Base-by-base conservation (phyloP, 352 stramenopile species). In the Globisporangium nodosum region DNA sequence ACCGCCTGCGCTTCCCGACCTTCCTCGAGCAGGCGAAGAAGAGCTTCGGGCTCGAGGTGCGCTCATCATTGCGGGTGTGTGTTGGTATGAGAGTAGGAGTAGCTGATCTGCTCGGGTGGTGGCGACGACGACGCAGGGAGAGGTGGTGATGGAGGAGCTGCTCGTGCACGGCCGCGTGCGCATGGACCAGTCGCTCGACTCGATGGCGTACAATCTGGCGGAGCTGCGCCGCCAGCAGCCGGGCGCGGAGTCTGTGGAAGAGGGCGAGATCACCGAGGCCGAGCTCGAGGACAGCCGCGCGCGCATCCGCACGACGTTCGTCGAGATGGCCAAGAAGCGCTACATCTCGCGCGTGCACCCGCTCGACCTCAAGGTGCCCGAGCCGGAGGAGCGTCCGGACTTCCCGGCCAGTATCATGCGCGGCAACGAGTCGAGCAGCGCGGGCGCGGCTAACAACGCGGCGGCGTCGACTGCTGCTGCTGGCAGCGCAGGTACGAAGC, bases 71-170 rank as follows among this genome's bases (percentile, higher is more conserved):
- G 37, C 12, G 35, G 35, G 11, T 42, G 35, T 12, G 35, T 42
- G 2, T 3, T 42, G 8, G 3, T 7, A 42, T 0, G 9, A 15
- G 35, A 16, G 35, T 15, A 42, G 12, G 0, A 37, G 35, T 15
- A 9, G 11, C 35, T 40, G 8, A 15, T 15, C 35, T 9, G 40
- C 49, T 80, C 11, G 81, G 88, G 59, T 66, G 75, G 39, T 33
- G 31, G 42, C 12, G 37, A 18, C 12, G 37, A 12, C 37, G 37
- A 18, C 5, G 37, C 58, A 77, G 63, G 86, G 86, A 37, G 83
- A 93, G 54, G 76, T 95, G 33, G 84, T 95, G 40, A 95, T 95
- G 86, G 84, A 95, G 56, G 86, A 95, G 59, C 61, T 95, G n/a
- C 58, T 95, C 6, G 81, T 93, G 42, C 81, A 91, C 49, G 86